Conservation (phyloP, 1,284 basidiomycete genomes). For the Porogramme epimiltina region DNA sequence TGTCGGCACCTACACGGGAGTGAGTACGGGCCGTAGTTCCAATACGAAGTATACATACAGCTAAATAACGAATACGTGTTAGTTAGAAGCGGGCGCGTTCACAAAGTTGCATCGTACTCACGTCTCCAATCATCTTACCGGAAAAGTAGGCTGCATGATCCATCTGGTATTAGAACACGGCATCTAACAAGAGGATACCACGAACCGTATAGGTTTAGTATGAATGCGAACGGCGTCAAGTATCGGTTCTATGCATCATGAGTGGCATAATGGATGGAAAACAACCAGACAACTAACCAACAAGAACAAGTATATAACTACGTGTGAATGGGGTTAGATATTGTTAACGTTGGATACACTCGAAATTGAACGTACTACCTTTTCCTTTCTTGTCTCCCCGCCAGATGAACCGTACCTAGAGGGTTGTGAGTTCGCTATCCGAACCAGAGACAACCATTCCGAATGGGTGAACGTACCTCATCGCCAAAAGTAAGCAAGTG, state of each 20-base stretch:
- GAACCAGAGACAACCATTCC: no score
- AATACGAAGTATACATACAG: neutral
- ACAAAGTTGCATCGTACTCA: conserved; percentile 24
- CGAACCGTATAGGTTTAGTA: conserved; percentile 49
- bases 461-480: conserved; percentile 41
- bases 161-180: no score
- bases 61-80: no score
- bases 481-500: conserved; percentile 51
- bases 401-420: conserved; percentile 56
- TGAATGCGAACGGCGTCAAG: conserved; percentile 51
- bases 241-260: conserved; percentile 44
- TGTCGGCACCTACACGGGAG: conserved; percentile 39
- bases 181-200: neutral
- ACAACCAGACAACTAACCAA: conserved; percentile 35
- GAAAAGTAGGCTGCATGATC: conserved; percentile 44
- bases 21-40: neutral
- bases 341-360: no score
- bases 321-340: no score
- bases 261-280: neutral
- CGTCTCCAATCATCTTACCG: conserved; percentile 41
- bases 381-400: conserved; percentile 36
- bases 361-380: no score
- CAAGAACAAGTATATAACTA: conserved; percentile 51
- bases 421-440: no score
- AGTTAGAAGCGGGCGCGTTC: neutral